These are phyloP conservation scores for Trapa incisa DNA, from an alignment of 345 rosid species.

Conservation along the genomic window DNA sequence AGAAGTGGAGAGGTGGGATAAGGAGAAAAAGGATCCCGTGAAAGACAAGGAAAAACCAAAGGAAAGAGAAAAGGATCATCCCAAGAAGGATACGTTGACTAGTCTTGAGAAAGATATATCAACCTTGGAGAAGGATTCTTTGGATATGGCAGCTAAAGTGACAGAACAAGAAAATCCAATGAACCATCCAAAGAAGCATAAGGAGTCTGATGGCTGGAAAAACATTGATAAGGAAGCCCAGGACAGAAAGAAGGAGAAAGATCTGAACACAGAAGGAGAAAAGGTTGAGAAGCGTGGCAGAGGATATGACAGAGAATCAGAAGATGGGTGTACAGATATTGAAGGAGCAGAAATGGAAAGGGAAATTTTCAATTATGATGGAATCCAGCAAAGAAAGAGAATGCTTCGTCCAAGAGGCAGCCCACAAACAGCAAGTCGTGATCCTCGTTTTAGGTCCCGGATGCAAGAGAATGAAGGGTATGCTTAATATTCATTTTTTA, in stretches of 20 bases:
- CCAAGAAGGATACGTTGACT: conserved; percentile 56
- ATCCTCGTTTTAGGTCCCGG: conserved; percentile 49
- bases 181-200: conserved; percentile 58
- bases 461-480: conserved; percentile 86
- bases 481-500: conserved; percentile 13
- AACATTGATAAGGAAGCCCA: conserved; percentile 56
- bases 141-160: conserved; percentile 50
- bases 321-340: conserved; percentile 79
- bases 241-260: conserved; percentile 84
- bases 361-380: conserved; percentile 65
- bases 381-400: conserved; percentile 94
- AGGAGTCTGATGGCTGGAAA: conserved; percentile 61
- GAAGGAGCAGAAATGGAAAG: conserved; percentile 85
- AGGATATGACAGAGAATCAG: conserved; percentile 60
- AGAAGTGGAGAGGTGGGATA: conserved; percentile 81
- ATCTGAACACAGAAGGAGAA: conserved; percentile 62
- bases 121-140: conserved; percentile 51
- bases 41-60: conserved; percentile 69
- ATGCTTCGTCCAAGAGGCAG: conserved; percentile 93
- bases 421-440: conserved; percentile 65
- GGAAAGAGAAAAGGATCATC: conserved; percentile 68
- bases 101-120: conserved; percentile 54
- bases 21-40: conserved; percentile 61
- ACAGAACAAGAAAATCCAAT: conserved; percentile 45
- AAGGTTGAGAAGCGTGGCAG: conserved; percentile 71